phyloP scores from a whole-genome alignment of 2,329 filamentous ascomycete genomes.

The Emericellopsis atlantica region DNA sequence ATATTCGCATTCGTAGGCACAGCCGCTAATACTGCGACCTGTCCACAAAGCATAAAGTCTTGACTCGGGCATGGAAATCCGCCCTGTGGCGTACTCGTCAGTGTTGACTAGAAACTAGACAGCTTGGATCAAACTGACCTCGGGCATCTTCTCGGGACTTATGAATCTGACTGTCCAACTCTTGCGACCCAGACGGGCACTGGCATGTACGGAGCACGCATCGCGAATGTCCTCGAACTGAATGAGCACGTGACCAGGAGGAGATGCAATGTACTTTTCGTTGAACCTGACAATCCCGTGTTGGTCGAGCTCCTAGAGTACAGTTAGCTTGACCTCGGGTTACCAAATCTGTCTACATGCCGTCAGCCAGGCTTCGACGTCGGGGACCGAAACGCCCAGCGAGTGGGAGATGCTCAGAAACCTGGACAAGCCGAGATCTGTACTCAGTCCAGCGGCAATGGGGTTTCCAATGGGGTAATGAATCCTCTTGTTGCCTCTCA shows the following conservation, averaged over 20 bases:
- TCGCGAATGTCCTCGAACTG: slow-evolving; percentile 50
- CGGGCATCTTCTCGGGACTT: slow-evolving; percentile 2
- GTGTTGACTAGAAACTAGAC: no score
- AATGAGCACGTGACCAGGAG: slow-evolving; percentile 33
- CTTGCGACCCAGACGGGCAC: slow-evolving; percentile 26
- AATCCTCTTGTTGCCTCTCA: background rate
- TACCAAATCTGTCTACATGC: slow-evolving; percentile 15
- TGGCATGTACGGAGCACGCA: slow-evolving; percentile 35
- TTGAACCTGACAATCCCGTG: slow-evolving; percentile 22
- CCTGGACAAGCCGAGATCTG: slow-evolving; percentile 30
- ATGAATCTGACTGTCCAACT: slow-evolving; percentile 27
- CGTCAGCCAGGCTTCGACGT: slow-evolving; percentile 29
- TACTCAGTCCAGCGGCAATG: slow-evolving; percentile 26
- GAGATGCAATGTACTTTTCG: slow-evolving; percentile 19
- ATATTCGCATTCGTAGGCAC: no score
- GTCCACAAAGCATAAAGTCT: no score
- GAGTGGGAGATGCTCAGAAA: slow-evolving; percentile 8
- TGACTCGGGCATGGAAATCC: no score
- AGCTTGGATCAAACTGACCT: slow-evolving; percentile 4
- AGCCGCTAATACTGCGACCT: no score
- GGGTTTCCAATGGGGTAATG: background rate
- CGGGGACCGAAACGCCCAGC: slow-evolving; percentile 14
- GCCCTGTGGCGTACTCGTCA: no score
- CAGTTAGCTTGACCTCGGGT: background rate
- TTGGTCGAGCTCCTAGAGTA: slow-evolving; percentile 22